Evolutionary conservation across 441 rosid species (phyloP).

Genomic region (Bocquillonia castaneifolia): DNA sequence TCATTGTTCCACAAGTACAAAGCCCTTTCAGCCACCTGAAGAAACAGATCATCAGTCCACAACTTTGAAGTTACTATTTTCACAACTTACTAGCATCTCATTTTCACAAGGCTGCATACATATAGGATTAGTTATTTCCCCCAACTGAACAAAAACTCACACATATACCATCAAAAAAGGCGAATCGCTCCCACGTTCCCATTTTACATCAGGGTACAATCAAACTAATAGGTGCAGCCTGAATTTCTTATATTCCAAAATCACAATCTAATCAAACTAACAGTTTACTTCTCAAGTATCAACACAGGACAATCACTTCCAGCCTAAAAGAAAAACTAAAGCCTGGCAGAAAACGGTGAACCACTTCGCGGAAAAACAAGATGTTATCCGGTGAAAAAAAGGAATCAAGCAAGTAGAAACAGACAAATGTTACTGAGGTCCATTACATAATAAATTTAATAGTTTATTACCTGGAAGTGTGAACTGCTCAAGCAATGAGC

Average conservation of each 20-base stretch:
- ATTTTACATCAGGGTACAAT: too few relatives aligned
- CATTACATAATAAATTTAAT: background rate
- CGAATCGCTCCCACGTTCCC: too few relatives aligned
- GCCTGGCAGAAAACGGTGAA: background rate
- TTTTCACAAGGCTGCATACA: too few relatives aligned
- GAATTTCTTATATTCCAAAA: background rate
- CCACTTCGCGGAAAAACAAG: too few relatives aligned
- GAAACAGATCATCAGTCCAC: background rate
- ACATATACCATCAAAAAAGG: too few relatives aligned
- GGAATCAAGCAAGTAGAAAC: background rate
- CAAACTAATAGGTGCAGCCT: too few relatives aligned
- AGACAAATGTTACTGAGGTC: background rate
- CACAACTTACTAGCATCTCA: too few relatives aligned
- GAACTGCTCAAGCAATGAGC: slow-evolving; percentile 65
- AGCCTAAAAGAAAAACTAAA: background rate
- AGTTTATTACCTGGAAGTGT: slow-evolving; percentile 59
- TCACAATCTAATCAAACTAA: background rate
- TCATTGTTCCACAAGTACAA: slow-evolving; percentile 76
- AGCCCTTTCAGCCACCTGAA: slow-evolving; percentile 78
- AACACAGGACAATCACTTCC: too few relatives aligned
- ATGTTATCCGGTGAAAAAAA: too few relatives aligned
- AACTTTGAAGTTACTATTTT: background rate
- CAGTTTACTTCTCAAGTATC: background rate
- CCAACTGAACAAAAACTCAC: too few relatives aligned
- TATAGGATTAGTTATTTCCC: too few relatives aligned